Evolutionary conservation across 768 basidiomycete species (phyloP), one percentile per base, ranked within the genome.

Genomic region (Hypsizygus marmoreus): DNA sequence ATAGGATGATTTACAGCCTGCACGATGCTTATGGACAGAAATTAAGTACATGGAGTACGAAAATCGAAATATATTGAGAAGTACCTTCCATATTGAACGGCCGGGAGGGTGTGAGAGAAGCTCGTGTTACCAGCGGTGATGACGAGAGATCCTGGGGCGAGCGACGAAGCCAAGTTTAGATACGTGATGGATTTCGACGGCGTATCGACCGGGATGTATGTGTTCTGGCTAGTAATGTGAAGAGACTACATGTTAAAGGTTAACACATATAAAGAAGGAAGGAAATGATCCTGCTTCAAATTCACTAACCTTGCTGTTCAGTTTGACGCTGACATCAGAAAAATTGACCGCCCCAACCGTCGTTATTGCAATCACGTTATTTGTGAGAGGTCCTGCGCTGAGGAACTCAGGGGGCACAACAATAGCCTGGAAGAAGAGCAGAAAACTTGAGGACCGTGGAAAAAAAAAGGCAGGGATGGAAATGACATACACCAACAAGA

Each of bases 341-440:
- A 77, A 56, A 55, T 79, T 66, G 23, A 79, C 76, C 2, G 55
- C 67, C 13, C 78, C 79, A 40, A 67, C 60, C 1, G 74, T 74
- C 3, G 78, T 80, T 13, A 80, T 69, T 5, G 76, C 76, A 33
- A 81, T 61, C 4, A 75, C 49, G 46, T 78, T 72, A 53, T 65
- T 72, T 5, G 66, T 67, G 8, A 81, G 48, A 0, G 79, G 79
- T 49, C 80, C 79, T 0, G 77, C 79, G 45, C 74, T 74, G 51
- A 81, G 62, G 53, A 81, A 73, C 46, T 73, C 54, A 3, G 79
- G 79, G 2, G 64, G 54, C 23, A 81, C 61, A 38, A 72, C 57
- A 46, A 80, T 76, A 28, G 59, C 54, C 72, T 76, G 32, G 16
- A 7, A 43, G 14, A 35, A 6, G 4, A 43, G n/a, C n/a, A n/a